A percentile compares a stretch with the other conserved stretches of the same genome.
Conservation (phyloP, 345 rosid genomes). For the Eucalyptus regnans region DNA sequence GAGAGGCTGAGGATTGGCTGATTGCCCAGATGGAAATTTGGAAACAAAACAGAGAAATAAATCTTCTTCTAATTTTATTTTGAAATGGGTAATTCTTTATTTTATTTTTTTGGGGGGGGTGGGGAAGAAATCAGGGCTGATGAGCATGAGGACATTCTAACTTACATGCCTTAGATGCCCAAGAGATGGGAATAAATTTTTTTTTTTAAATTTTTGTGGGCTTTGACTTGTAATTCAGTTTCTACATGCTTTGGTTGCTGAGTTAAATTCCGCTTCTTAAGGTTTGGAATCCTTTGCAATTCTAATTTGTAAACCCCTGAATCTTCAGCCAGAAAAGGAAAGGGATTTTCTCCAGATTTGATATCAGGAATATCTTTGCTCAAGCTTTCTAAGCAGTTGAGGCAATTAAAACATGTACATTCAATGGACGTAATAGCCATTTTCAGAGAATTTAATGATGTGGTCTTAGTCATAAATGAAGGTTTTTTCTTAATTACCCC, state of each 20-base stretch:
- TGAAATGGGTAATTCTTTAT: neutral
- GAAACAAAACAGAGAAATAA: neutral
- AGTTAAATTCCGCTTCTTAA: neutral
- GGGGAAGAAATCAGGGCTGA: neutral
- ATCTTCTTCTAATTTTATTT: neutral
- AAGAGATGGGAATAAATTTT: neutral
- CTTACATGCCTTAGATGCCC: neutral
- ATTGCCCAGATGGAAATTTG: neutral
- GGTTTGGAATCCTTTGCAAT: neutral
- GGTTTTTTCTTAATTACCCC: neutral
- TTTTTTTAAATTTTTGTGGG: neutral
- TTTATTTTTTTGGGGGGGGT: neutral
- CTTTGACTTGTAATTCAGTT: neutral
- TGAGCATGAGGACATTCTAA: neutral
- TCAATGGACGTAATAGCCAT: neutral
- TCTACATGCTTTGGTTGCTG: neutral
- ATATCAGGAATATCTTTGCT: neutral
- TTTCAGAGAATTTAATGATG: neutral
- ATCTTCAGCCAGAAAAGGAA: neutral
- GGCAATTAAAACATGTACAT: neutral
- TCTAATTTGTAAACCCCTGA: neutral
- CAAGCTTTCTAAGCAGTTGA: neutral
- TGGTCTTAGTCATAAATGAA: neutral
- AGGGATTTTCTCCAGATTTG: neutral
- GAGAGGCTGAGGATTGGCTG: neutral